Base-by-base conservation (phyloP, 2,329 filamentous ascomycete genomes). In the Neofusicoccum ribis region DNA sequence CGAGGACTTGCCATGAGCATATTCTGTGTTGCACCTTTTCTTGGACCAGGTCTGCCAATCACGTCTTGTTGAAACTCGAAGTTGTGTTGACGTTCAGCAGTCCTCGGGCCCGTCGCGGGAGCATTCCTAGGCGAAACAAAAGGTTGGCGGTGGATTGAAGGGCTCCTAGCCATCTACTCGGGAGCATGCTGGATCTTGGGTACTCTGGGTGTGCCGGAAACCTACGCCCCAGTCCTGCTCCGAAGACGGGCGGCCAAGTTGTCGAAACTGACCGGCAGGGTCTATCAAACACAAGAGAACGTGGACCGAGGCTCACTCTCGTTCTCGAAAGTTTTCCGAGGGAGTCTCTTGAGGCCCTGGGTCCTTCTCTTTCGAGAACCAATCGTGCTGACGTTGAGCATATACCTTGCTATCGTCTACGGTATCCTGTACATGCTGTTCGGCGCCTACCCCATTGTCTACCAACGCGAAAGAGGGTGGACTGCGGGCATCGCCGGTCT, bases 81-180 rank as follows among this genome's bases (percentile, higher is more conserved):
- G 27, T 6, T 31, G 27, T 7, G 4, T 14, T 49, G 9, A 49
- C 20, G 9, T 49, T 12, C 17, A 11, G 9, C 46, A 72, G 84
- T 77, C 63, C 85, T 79, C 72, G 88, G 89, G 0, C 89, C 90
- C 1, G 87, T 91, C 54, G 84, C 85, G 5, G 87, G 87, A 67
- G 88, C 88, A 3, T 92, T 91, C 74, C 78, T 91, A 1, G 86
- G 87, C 8, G 82, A 88, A 73, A 81, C 82, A 2, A 83, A 82
- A 11, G 88, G 88, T 15, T 91, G 89, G 89, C 81, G 87, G 70
- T 91, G 89, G 89, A 85, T 91, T 23, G 81, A 86, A 73, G 87
- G 86, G 1, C 75, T 90, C 56, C 82, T 88, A 71, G 82, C 73
- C n/a, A 79, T 74, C n/a, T 78, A 79, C 69, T 73, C 76, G 17